These are phyloP conservation scores for Ophiostoma sp. DNA, from an alignment of 2,329 filamentous ascomycete genomes.

Conservation along the genomic window DNA sequence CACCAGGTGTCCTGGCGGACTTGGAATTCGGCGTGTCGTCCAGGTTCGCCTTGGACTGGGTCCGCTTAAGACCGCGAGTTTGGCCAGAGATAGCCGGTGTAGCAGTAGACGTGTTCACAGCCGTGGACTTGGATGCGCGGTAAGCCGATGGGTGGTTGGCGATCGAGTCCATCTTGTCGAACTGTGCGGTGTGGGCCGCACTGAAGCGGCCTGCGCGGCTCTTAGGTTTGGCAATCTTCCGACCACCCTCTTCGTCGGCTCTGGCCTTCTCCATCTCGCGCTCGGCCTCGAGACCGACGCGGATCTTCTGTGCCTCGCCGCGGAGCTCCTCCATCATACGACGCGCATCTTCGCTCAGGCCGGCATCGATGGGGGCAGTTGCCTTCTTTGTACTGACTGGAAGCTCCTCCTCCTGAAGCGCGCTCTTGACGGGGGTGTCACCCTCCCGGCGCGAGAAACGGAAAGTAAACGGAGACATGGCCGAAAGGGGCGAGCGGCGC, in stretches of 20 bases:
- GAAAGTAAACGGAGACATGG: constrained; percentile 58
- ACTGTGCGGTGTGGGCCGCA: constrained; percentile 77
- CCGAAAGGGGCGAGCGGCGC: constrained; percentile 39
- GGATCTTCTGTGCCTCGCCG: constrained; percentile 65
- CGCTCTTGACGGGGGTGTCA: constrained; percentile 31
- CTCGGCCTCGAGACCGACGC: constrained; percentile 59
- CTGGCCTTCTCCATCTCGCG: constrained; percentile 50
- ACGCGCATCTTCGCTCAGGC: constrained; percentile 57
- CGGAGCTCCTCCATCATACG: constrained; percentile 62
- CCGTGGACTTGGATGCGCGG: constrained; percentile 48
- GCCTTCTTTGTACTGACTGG: not conserved
- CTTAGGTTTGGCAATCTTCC: constrained; percentile 75
- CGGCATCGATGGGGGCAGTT: constrained; percentile 33
- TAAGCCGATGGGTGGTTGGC: constrained; percentile 77
- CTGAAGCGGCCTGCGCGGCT: constrained; percentile 75
- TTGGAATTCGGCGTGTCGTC: constrained; percentile 47
- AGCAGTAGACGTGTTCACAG: not conserved
- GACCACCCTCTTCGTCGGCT: constrained; percentile 40
- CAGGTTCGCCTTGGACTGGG: constrained; percentile 54
- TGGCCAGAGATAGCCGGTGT: constrained; percentile 17
- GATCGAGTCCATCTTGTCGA: constrained; percentile 98
- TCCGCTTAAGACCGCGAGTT: constrained; percentile 47
- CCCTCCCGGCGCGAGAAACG: constrained; percentile 44
- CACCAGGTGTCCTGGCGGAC: constrained; percentile 24
- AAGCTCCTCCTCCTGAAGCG: not conserved